Evolutionary conservation across 2,329 filamentous ascomycete genomes (phyloP), one percentile per base, ranked within the genome.

Genomic region (Cladosporium sp.): DNA sequence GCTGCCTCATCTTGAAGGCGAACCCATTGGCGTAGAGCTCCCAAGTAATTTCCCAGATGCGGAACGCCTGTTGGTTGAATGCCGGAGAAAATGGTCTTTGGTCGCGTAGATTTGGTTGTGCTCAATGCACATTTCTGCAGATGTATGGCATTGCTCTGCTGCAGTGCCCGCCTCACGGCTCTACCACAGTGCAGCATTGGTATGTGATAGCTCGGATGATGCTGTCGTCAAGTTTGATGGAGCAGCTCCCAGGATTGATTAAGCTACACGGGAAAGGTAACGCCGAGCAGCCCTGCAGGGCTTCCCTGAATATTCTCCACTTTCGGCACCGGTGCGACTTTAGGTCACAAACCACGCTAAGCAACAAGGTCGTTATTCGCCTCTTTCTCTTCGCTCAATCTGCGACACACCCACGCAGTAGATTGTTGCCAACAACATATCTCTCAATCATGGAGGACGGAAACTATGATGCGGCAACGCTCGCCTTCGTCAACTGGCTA

Each of bases 11-110:
- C 77, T 64, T 99, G 93, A 7, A 97, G 79, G 60, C 81, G 80
- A 47, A 89, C 88, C 94, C 94, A 99, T 79, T 91, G 85, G 51
- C 85, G 83, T 56, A 99, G 77, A 15, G 94, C 94, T 24, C 94
- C 94, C 10, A 96, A 82, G 73, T 97, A 99, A 75, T 99, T 99
- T 56, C 94, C 94, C 28, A 99, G 77, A 72, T 99, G 94, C 13
- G 94, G 94, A 22, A 95, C 82, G 35, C 93, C 94, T 0, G 94
- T 99, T 17, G 94, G 94, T 73, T 99, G 94, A 66, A 99, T 99
- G 54, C 92, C 94, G 3, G 94, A 97, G 78, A 99, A 97, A 67
- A 97, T 84, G 59, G 88, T 79, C 56, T 79, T 70, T 24, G 47
- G 34, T 15, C 28, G 47, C 19, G 19, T n/a, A 17, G 44, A 19